Evolutionary conservation across 768 basidiomycete species (phyloP).

Genomic region (Peribolospora baueri): DNA sequence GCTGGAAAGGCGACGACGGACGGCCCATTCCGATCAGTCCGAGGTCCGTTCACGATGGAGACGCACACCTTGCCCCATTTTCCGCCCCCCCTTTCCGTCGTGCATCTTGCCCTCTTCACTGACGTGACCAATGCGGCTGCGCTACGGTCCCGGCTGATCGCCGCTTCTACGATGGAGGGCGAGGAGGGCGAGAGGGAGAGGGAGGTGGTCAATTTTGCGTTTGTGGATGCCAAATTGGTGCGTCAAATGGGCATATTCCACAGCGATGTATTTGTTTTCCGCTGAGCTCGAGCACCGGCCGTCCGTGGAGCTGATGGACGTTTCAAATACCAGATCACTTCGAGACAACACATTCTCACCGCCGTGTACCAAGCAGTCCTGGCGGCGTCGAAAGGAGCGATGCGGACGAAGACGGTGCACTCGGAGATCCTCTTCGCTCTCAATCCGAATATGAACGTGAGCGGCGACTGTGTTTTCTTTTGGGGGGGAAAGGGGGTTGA

Average conservation of each 20-base stretch:
- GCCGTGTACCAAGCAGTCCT: conserved; percentile 63
- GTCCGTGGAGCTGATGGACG: too few species aligned
- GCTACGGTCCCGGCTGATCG: conserved; percentile 42
- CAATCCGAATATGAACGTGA: conserved; percentile 65
- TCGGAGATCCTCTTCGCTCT: conserved; percentile 74
- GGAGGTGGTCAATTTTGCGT: conserved; percentile 65
- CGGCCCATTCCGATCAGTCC: too few species aligned
- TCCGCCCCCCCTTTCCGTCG: conserved; percentile 17
- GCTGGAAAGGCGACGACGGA: too few species aligned
- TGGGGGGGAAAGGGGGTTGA: not conserved
- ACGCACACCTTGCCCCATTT: not conserved
- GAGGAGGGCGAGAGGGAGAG: conserved; percentile 40
- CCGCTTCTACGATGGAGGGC: conserved; percentile 38
- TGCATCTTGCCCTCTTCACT: conserved; percentile 42
- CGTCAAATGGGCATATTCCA: conserved; percentile 14
- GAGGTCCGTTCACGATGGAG: too few species aligned
- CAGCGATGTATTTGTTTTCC: too few species aligned
- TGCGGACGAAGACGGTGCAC: conserved; percentile 68
- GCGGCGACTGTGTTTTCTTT: conserved; percentile 9
- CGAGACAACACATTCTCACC: conserved; percentile 52
- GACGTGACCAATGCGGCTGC: conserved; percentile 37
- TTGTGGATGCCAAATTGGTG: conserved; percentile 65
- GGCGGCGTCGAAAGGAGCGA: conserved; percentile 31
- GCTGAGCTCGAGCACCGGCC: too few species aligned
- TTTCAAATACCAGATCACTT: conserved; percentile 38